Conservation (phyloP, 306 rosid genomes). For the Fragaria iinumae region DNA sequence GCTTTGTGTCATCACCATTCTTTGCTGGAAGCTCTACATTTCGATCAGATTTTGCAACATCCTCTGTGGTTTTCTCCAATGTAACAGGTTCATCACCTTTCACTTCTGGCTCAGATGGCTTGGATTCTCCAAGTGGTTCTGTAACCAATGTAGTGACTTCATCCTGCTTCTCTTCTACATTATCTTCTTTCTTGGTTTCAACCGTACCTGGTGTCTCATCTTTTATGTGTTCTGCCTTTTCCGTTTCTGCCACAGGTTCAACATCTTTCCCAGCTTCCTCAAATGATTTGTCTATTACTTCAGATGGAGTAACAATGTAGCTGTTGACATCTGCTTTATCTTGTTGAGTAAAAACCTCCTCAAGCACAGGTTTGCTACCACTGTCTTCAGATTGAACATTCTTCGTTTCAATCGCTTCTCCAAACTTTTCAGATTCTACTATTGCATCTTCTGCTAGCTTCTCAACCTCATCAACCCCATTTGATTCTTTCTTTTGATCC, state of each 20-base stretch:
- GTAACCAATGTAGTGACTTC: conserved; percentile 35
- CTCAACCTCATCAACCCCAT: conserved; percentile 21
- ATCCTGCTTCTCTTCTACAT: conserved; percentile 35
- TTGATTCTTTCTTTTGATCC: conserved; percentile 35
- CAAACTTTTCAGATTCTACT: neutral
- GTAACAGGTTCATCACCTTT: conserved; percentile 37
- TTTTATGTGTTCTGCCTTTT: conserved; percentile 19
- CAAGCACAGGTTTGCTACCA: neutral
- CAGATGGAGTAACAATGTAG: conserved; percentile 7
- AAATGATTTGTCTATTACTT: conserved; percentile 17
- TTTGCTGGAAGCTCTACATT: conserved; percentile 34
- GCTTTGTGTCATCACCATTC: conserved; percentile 38
- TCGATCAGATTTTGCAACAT: conserved; percentile 45
- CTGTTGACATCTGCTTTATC: conserved; percentile 16
- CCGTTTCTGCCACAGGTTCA: conserved; percentile 19
- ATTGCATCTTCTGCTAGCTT: conserved; percentile 6
- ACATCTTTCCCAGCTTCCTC: conserved; percentile 17
- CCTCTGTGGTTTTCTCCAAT: conserved; percentile 33
- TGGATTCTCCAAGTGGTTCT: conserved; percentile 30
- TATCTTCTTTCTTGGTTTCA: conserved; percentile 29
- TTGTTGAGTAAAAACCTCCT: neutral
- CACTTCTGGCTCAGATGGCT: conserved; percentile 48
- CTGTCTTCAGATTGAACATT: conserved; percentile 7
- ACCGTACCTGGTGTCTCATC: conserved; percentile 25
- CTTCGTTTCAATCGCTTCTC: conserved; percentile 12